Conservation (phyloP, 306 rosid species). For the Begonia peltatifolia region DNA sequence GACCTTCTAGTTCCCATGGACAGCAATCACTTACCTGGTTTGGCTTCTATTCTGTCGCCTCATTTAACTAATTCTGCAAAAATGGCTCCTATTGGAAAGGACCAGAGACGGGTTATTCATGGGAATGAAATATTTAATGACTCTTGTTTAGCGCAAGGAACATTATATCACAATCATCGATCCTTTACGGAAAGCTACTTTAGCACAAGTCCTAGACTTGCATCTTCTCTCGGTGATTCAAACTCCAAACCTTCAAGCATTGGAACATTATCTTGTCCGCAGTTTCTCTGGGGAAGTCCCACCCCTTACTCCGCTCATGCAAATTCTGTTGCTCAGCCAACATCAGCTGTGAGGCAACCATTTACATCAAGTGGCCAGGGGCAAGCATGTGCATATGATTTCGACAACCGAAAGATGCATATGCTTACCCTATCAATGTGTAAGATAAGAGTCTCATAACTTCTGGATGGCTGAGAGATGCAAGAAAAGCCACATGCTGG, state of each 20-base stretch:
- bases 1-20: conserved; percentile 51
- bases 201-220: conserved; percentile 49
- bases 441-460: no score
- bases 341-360: conserved; percentile 46
- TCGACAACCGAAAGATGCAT: no score
- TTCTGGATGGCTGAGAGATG: no score
- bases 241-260: conserved; percentile 46
- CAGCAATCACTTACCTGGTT: conserved; percentile 59
- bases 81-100: conserved; percentile 88
- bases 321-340: conserved; percentile 59
- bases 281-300: conserved; percentile 95
- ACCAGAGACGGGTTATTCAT: conserved; percentile 49
- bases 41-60: conserved; percentile 72
- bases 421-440: conserved; percentile 12
- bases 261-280: conserved; percentile 81
- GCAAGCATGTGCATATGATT: no score
- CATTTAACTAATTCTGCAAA: conserved; percentile 52
- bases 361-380: conserved; percentile 58
- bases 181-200: conserved; percentile 59
- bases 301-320: conserved; percentile 47
- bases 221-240: conserved; percentile 39
- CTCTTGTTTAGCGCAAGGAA: conserved; percentile 38
- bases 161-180: conserved; percentile 42
- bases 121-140: conserved; percentile 32
- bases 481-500: no score